Evolutionary conservation across 169 alveolate species (phyloP), one percentile per base, ranked within the genome.

Genomic region (Plasmodium fragile): DNA sequence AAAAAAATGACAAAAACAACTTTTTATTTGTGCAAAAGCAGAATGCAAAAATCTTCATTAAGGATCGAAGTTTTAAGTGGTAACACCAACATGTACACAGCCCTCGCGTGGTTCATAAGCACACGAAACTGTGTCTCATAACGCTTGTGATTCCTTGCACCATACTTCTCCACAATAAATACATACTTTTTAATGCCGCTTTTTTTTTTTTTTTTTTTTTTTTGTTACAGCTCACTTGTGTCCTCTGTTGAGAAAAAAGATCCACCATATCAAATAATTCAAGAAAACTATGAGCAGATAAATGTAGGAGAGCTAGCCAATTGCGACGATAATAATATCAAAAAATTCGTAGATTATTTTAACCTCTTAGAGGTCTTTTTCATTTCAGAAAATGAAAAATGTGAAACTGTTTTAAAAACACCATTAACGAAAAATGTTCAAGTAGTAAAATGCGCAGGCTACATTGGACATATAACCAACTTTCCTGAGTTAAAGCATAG

Each of bases 41-140:
- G 45, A 8, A 85, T 52, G 55, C 34, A 75, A 6, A 45, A 41
- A 32, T 77, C 8, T 75, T 73, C 55, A 75, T 85, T 73, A 85
- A 85, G 78, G 85, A 85, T 77, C 78, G 79, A 73, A 85, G 43
- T 28, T 32, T 75, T 85, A 11, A 10, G 30, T 85, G 93, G 93
- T 85, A 85, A 73, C 80, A 3, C 65, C 39, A 32, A 16, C 34
- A 78, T 78, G 53, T 18, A 30, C 22, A 30, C 39, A 78, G 43
- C 32, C 32, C 13, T 0, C 32, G 25, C 53, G 55, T 65, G 10
- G 43, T 28, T n/a, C 72, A 53, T 30, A 81, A 81, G 22, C 34
- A 22, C 34, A 45, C 30, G 65, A 6, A 71, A 83, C 45, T 43
- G 49, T 13, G n/a, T 81, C 2, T 39, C 39, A 30, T 10, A 49